Conservation (phyloP, 192 early-diverging fungal species). For the Coemansia pectinata region DNA sequence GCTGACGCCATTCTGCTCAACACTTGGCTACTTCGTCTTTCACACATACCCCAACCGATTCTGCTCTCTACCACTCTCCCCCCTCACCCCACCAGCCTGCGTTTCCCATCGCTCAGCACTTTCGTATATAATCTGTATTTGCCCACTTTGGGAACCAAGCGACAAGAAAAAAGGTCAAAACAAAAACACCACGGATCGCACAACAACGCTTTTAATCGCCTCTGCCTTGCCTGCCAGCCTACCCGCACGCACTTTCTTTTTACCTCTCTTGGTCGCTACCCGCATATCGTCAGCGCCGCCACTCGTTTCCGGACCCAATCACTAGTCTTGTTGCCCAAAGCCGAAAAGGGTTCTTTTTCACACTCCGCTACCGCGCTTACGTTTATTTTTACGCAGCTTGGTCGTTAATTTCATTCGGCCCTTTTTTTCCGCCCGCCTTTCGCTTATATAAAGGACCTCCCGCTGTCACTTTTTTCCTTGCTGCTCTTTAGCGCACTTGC, state of each 20-base stretch:
- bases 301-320: neutral
- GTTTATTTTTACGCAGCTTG: slow-evolving; percentile 18
- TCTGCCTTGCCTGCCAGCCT: neutral
- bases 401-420: neutral
- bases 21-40: neutral
- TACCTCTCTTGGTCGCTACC: neutral
- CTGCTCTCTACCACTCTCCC: neutral
- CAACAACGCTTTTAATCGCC: slow-evolving; percentile 10
- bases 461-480: neutral
- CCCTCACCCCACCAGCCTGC: neutral
- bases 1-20: neutral
- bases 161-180: slow-evolving; percentile 5
- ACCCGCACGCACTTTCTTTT: slow-evolving; percentile 1
- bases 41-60: slow-evolving; percentile 1
- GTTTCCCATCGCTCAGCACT: neutral
- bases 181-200: slow-evolving; percentile 4
- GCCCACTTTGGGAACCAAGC: neutral
- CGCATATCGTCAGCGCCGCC: neutral
- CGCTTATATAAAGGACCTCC: slow-evolving; percentile 1
- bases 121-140: neutral
- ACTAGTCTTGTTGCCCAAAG: neutral
- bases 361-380: slow-evolving; percentile 3
- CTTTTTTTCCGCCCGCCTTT: neutral
- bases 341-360: slow-evolving; percentile 4
- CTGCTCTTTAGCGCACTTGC: neutral